Base-by-base conservation (phyloP, 2,329 filamentous ascomycete genomes). In the Aspergillus brasiliensis region DNA sequence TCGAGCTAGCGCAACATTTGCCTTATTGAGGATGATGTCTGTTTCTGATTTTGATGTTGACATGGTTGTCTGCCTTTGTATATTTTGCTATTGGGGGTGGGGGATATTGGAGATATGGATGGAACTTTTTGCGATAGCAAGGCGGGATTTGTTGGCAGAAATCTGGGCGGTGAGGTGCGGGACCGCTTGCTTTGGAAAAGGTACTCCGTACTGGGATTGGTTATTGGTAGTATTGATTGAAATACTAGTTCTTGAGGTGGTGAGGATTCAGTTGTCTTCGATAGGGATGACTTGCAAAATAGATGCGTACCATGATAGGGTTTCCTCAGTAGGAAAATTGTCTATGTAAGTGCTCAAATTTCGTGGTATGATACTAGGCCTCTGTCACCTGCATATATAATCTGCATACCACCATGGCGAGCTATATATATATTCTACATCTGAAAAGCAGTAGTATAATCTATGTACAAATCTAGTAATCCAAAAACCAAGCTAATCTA, bases 1-100 rank as follows among this genome's bases (percentile, higher is more conserved):
- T 56, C 82, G 81, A 6, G 84, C 83, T 8, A 85, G 73, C 3
- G 79, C 79, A 49, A 87, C 78, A 62, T 80, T 84, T 31, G 83
- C 77, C 56, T 78, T 77, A 66, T 86, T 86, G 56, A 83, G 78
- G 51, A 87, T 79, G 40, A 86, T 75, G 63, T 86, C 84, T 44
- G 81, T 81, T 59, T 83, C 81, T 17, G 56, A 59, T 63, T 72
- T 73, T n/a, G 73, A 70, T 25, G 69, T 63, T 10, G 75, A 69
- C 73, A 61, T 61, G 15, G 6, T 52, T 25, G 25, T 13, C 10
- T 10, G 13, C 25, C 48, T 31, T 25, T 47, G 5, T 27, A 3
- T 27, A 2, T 27, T 15, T 42, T 48, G 8, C n/a, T 42, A 11
- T 19, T 44, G 21, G 4, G 4, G 34, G 17, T 11, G 25, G 6